A percentile compares a stretch with the other conserved stretches of the same genome.
These are phyloP conservation scores for Eucalyptus sp. DNA, from an alignment of 345 rosid species.

Conservation along the genomic window DNA sequence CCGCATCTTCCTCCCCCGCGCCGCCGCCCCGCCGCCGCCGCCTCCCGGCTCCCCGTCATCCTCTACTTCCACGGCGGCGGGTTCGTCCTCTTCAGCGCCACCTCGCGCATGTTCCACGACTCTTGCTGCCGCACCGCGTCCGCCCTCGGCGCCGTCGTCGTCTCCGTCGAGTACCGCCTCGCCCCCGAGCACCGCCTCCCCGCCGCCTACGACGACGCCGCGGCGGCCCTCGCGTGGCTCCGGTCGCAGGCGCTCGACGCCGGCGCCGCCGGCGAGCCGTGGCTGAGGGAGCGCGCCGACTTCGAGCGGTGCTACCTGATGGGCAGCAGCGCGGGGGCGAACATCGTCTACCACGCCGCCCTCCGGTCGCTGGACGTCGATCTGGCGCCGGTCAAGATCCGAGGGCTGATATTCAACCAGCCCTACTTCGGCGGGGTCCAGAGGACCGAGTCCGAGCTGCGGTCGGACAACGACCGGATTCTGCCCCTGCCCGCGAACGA, in stretches of 20 bases:
- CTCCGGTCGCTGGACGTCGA: constrained; percentile 31
- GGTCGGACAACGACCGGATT: constrained; percentile 30
- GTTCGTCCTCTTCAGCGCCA: constrained; percentile 37
- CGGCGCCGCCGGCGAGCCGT: constrained; percentile 16
- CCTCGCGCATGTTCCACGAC: constrained; percentile 36
- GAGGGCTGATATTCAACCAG: constrained; percentile 51
- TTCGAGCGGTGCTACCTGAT: constrained; percentile 45
- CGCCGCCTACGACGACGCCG: constrained; percentile 74
- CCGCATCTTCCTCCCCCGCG: constrained; percentile 47
- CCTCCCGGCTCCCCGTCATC: constrained; percentile 45
- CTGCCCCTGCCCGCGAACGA: constrained; percentile 45
- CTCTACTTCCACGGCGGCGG: constrained; percentile 80
- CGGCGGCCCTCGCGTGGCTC: constrained; percentile 61
- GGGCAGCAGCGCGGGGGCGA: constrained; percentile 75
- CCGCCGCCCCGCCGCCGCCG: constrained; percentile 8
- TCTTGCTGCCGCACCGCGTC: constrained; percentile 34
- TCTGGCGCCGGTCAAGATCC: constrained; percentile 38
- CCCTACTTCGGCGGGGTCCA: constrained; percentile 57
- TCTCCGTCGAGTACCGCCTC: constrained; percentile 77
- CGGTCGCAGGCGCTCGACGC: constrained; percentile 35
- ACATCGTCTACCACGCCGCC: constrained; percentile 56
- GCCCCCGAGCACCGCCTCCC: constrained; percentile 96
- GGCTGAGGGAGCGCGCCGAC: constrained; percentile 52
- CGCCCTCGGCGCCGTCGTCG: constrained; percentile 29
- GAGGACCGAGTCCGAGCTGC: constrained; percentile 50